Conservation (phyloP, 2,329 filamentous ascomycete species). For the Diplodia seriata region DNA sequence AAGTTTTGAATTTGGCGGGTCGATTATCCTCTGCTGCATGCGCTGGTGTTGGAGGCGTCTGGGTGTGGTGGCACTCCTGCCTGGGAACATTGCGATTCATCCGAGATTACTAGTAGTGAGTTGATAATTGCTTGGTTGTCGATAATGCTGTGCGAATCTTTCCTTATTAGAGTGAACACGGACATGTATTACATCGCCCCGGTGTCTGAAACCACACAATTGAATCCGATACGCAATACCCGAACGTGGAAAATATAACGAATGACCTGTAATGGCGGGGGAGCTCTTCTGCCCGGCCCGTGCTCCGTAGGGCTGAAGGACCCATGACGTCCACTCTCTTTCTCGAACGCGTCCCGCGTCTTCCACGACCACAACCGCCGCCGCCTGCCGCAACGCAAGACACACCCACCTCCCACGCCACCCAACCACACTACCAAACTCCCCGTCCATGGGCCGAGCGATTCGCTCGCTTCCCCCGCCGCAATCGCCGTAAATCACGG, state of each 20-base stretch:
- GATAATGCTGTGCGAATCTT: neutral
- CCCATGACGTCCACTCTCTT: conserved; percentile 27
- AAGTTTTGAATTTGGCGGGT: neutral
- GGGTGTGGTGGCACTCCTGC: neutral
- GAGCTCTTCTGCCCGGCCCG: neutral
- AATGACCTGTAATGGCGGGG: neutral
- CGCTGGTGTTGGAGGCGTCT: conserved; percentile 22
- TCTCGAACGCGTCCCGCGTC: conserved; percentile 24
- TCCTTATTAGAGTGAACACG: neutral
- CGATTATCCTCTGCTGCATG: conserved; percentile 15
- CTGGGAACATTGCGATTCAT: neutral
- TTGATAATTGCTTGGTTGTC: conserved; percentile 2
- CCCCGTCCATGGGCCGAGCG: neutral
- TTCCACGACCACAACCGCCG: neutral
- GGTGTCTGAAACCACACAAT: neutral
- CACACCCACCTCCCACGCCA: neutral
- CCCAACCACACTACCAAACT: neutral
- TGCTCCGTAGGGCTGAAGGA: conserved; percentile 28
- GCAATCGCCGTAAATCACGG: neutral
- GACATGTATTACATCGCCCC: neutral
- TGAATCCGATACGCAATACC: neutral
- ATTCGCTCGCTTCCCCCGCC: neutral
- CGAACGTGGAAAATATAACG: neutral
- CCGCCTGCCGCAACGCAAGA: neutral
- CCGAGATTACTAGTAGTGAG: neutral